These are phyloP conservation scores for Cladosporium sp. DNA, from an alignment of 2,329 filamentous ascomycete genomes.

Conservation along the genomic window DNA sequence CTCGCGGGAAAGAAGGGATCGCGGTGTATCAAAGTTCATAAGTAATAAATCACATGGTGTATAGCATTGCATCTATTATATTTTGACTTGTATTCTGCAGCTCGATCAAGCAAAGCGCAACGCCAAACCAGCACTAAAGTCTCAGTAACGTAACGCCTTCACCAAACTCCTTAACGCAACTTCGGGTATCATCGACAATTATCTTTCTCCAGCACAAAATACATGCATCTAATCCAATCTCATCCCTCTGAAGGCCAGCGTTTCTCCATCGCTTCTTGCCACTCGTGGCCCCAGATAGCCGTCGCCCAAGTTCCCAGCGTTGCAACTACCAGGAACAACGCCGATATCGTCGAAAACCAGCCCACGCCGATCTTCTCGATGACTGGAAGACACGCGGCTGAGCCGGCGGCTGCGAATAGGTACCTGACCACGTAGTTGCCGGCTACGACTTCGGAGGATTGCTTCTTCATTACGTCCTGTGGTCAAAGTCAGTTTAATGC, in stretches of 20 bases:
- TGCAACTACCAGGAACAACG: conserved; percentile 55
- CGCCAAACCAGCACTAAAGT: neutral
- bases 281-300: conserved; percentile 50
- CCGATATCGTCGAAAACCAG: conserved; percentile 75
- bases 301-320: conserved; percentile 52
- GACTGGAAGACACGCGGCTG: conserved; percentile 71
- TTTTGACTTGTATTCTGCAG: neutral
- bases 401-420: conserved; percentile 70
- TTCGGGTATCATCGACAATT: neutral
- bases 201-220: neutral
- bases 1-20: neutral
- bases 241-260: neutral
- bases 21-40: neutral
- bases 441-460: conserved; percentile 69
- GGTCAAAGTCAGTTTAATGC: too few relatives aligned
- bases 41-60: neutral
- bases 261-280: conserved; percentile 16
- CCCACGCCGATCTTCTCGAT: conserved; percentile 75
- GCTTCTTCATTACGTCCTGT: conserved; percentile 75
- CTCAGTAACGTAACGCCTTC: neutral
- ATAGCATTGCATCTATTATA: neutral
- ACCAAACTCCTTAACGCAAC: neutral
- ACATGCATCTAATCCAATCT: too few relatives aligned
- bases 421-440: conserved; percentile 81
- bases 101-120: neutral